Conservation (phyloP, 192 early-diverging fungal genomes). For the Cetraspora pellucida region DNA sequence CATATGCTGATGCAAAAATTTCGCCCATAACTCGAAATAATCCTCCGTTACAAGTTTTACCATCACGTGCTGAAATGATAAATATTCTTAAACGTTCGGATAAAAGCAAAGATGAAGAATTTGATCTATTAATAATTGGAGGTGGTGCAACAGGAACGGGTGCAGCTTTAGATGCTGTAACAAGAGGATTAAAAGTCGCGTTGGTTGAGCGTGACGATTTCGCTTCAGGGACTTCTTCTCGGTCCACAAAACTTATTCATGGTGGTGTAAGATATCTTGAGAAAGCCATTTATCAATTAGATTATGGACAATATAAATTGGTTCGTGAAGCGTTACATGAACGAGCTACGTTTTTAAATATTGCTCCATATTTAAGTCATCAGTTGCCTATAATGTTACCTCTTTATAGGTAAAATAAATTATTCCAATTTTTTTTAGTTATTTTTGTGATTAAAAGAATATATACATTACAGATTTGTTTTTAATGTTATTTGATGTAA, state of each 20-base stretch:
- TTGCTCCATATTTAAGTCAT: conserved; percentile 91
- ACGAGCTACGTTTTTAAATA: conserved; percentile 88
- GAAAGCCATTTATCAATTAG: conserved; percentile 92
- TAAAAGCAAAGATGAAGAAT: conserved; percentile 40
- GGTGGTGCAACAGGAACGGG: conserved; percentile 94
- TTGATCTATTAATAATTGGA: conserved; percentile 90
- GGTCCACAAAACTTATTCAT: conserved; percentile 95
- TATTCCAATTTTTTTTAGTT: conserved; percentile 22
- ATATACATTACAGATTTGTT: not conserved
- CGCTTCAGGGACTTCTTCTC: conserved; percentile 86
- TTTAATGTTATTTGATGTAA: not conserved
- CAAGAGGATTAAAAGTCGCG: conserved; percentile 88
- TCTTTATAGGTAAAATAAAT: conserved; percentile 74
- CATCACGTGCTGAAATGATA: conserved; percentile 72
- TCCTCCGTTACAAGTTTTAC: conserved; percentile 66
- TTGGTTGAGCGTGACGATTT: conserved; percentile 97
- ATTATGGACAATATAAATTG: conserved; percentile 96
- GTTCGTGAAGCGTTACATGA: conserved; percentile 95
- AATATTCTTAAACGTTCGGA: conserved; percentile 61
- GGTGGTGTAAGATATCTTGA: conserved; percentile 97
- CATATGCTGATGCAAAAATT: conserved; percentile 20
- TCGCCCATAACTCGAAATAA: conserved; percentile 21
- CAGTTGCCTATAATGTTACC: conserved; percentile 96
- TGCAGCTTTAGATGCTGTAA: conserved; percentile 89
- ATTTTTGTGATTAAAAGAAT: not conserved